Percentiles rank a stretch among this genome's conserved stretches.
These are phyloP conservation scores for Rhinocladiella similis DNA, from an alignment of 2,329 filamentous ascomycete genomes.

Conservation along the genomic window DNA sequence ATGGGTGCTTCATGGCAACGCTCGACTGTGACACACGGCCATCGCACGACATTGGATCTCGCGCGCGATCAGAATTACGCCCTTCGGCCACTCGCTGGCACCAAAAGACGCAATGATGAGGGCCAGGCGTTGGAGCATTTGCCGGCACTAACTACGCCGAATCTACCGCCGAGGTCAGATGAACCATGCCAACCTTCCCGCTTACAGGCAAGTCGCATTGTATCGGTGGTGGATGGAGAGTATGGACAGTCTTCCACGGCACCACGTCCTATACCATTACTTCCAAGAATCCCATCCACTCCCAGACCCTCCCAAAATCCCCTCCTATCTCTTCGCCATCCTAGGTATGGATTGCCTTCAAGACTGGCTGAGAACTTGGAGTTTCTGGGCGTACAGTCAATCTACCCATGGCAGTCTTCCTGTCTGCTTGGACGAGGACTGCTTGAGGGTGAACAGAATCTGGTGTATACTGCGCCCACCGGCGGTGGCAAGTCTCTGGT, in stretches of 20 bases:
- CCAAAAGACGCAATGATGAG: conserved; percentile 46
- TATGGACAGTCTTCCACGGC: not conserved
- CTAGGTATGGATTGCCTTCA: conserved; percentile 62
- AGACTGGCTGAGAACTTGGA: conserved; percentile 65
- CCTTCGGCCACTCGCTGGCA: conserved; percentile 46
- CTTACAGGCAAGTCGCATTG: conserved; percentile 15
- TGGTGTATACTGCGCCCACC: conserved; percentile 79
- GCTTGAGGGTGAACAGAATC: conserved; percentile 64
- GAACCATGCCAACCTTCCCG: conserved; percentile 2
- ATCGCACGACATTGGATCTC: conserved; percentile 49
- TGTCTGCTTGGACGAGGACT: conserved; percentile 69
- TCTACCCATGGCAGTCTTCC: conserved; percentile 78
- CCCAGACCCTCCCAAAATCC: conserved; percentile 43
- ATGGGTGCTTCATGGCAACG: conserved; percentile 16
- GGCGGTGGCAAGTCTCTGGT: conserved; percentile 74
- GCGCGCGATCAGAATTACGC: conserved; percentile 43
- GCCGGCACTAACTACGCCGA: not conserved
- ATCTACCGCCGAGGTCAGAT: not conserved
- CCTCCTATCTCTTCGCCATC: conserved; percentile 61
- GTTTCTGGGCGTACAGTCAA: conserved; percentile 66
- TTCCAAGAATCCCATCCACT: conserved; percentile 21
- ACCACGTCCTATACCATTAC: not conserved
- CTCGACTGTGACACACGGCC: conserved; percentile 50
- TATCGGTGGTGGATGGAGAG: not conserved
- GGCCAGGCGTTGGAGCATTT: not conserved